Percentiles rank a stretch among this genome's conserved stretches.
Evolutionary conservation across 495 filamentous ascomycete genomes (phyloP).

Genomic region (Penicillium egyptiacum): DNA sequence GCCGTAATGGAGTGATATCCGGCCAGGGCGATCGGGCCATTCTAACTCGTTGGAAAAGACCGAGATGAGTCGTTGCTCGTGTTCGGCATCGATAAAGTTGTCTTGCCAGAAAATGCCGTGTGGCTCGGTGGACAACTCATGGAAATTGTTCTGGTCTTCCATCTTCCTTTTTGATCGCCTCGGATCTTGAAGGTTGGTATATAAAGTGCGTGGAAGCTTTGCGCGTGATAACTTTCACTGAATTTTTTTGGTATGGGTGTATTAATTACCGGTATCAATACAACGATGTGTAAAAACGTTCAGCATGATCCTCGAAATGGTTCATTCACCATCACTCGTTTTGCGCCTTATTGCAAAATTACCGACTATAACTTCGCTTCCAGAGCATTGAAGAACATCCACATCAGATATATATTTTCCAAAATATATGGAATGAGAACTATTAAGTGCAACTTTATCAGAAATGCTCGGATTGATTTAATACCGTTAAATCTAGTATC

Average conservation of each 20-base stretch:
- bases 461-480: neutral
- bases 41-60: slow-evolving; percentile 34
- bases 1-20: slow-evolving; percentile 43
- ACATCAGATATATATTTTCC: neutral
- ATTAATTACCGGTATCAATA: slow-evolving; percentile 9
- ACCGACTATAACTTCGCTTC: neutral
- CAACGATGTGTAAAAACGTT: neutral
- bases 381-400: too few species aligned
- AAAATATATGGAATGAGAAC: neutral
- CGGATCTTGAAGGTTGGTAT: neutral
- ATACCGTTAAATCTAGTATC: neutral
- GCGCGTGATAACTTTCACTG: slow-evolving; percentile 2
- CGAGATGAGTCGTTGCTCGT: slow-evolving; percentile 36
- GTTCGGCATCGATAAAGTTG: slow-evolving; percentile 34
- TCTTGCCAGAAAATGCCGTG: slow-evolving; percentile 36
- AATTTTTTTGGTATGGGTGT: slow-evolving; percentile 2
- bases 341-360: neutral
- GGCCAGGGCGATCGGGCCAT: slow-evolving; percentile 41
- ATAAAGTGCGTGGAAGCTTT: neutral
- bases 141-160: slow-evolving; percentile 17
- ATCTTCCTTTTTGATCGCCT: neutral
- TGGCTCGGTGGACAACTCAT: slow-evolving; percentile 33
- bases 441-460: neutral
- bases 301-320: neutral
- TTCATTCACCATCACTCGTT: neutral